Conservation (phyloP, 345 rosid species). For the Pugionium dolabratum region DNA sequence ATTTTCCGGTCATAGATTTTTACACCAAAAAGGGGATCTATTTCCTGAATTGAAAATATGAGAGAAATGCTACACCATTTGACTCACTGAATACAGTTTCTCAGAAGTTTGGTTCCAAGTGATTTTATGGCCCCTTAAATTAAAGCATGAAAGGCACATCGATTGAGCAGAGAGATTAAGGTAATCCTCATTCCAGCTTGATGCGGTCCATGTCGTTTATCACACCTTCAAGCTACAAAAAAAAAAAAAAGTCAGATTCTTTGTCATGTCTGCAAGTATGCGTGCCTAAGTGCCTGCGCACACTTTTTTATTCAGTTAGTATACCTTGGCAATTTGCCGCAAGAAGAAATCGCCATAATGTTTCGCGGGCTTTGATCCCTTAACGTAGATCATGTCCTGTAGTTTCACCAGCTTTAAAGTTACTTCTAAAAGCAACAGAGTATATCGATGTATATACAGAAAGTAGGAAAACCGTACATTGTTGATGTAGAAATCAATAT, state of each 20-base stretch:
- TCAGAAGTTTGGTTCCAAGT: constrained; percentile 1
- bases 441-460: neutral
- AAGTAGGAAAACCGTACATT: constrained; percentile 52
- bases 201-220: constrained; percentile 78
- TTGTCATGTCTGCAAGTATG: neutral
- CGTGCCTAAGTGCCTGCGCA: neutral
- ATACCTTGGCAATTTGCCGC: constrained; percentile 93
- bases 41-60: neutral
- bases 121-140: neutral
- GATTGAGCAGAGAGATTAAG: too few species aligned
- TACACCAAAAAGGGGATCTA: neutral
- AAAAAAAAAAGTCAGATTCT: neutral
- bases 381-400: constrained; percentile 88
- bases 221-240: constrained; percentile 79
- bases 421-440: neutral
- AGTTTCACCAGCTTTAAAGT: constrained; percentile 21
- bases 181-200: constrained; percentile 59
- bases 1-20: neutral
- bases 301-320: neutral
- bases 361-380: constrained; percentile 73
- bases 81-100: neutral
- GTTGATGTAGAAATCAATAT: constrained; percentile 83
- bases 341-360: constrained; percentile 83
- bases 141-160: neutral
- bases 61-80: neutral